Evolutionary conservation across 2,329 filamentous ascomycete species (phyloP).

Genomic region (Alternaria brassicicola): DNA sequence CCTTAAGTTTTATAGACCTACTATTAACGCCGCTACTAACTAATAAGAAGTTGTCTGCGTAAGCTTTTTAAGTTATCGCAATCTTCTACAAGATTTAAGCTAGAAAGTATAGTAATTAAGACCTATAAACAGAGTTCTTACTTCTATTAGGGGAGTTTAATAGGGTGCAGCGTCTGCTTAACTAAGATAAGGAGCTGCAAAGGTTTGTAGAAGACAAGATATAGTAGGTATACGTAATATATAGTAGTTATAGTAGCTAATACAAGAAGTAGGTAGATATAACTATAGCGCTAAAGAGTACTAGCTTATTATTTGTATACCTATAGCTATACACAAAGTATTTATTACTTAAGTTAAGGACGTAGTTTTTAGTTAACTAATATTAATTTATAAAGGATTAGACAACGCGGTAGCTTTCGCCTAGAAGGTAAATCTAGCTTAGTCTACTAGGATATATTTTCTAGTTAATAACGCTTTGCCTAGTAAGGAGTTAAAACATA

Average conservation of each 20-base stretch:
- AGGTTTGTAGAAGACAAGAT: slow-evolving; percentile 25
- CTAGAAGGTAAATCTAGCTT: slow-evolving; percentile 23
- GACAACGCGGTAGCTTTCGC: slow-evolving; percentile 23
- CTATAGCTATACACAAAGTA: slow-evolving; percentile 26
- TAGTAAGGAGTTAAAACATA: slow-evolving; percentile 24
- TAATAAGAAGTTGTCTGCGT: slow-evolving; percentile 22
- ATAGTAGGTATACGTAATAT: slow-evolving; percentile 16
- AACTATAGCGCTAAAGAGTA: slow-evolving; percentile 18
- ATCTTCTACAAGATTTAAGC: slow-evolving; percentile 25
- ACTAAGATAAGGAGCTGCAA: slow-evolving; percentile 17
- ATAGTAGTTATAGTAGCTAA: slow-evolving; percentile 10
- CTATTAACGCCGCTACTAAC: slow-evolving; percentile 28
- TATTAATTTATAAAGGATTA: slow-evolving; percentile 24
- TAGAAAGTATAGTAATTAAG: slow-evolving; percentile 15
- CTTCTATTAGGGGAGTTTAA: slow-evolving; percentile 25
- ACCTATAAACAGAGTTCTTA: slow-evolving; percentile 21
- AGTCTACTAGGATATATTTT: slow-evolving; percentile 25
- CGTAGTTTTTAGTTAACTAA: slow-evolving; percentile 24
- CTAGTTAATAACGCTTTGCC: background rate
- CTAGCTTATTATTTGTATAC: slow-evolving; percentile 27
- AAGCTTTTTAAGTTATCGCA: slow-evolving; percentile 22
- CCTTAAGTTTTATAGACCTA: slow-evolving; percentile 20
- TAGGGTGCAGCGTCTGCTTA: slow-evolving; percentile 17
- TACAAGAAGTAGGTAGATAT: slow-evolving; percentile 18
- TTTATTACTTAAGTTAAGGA: slow-evolving; percentile 27